Evolutionary conservation across 2,329 filamentous ascomycete species (phyloP), one percentile per base, ranked within the genome.

Genomic region (Colletotrichum phormii): DNA sequence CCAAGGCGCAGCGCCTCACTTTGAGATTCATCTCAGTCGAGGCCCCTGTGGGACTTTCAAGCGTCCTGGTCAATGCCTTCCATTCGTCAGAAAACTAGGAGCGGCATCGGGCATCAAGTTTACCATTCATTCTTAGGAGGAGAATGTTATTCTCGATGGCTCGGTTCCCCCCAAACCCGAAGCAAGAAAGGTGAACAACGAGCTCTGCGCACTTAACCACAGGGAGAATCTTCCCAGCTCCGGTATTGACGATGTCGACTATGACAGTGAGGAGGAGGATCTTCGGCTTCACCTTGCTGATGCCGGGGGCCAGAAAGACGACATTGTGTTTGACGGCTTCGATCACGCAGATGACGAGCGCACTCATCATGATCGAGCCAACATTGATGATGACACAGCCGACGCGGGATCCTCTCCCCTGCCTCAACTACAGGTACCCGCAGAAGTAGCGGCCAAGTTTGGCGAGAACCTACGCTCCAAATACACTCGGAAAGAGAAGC

Each of bases 11-110:
- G 12, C n/a, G 0, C 62, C 57, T 0, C 13, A n/a, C 0, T 73
- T 53, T 3, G 71, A 73, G 0, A 55, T 73, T 0, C 71, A 73
- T 6, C 15, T 72, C 0, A 73, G 51, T 7, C 68, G 68, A 3
- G 57, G 18, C 0, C 71, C 71, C 0, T 73, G 71, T 1, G 71
- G 71, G 0, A 63, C 33, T 0, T n/a, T 37, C 2, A 2, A 26
- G 0, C 35, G 54, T 3, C n/a, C 57, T 1, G 71, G 71, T 0
- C 24, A n/a, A 0, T 73, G 71, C 12, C n/a, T 72, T 0, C 42
- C 62, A 0, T 73, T 72, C 0, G 62, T 72, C 0, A 11, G 13
- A 9, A 46, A 26, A 6, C 51, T 73, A 0, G 8, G 26, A 0
- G n/a, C 7, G 0, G 12, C 29, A 0, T 62, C 71, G 0, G 71